phyloP scores from a whole-genome alignment of 2,329 filamentous ascomycete species.

The Raffaelea arxii region DNA sequence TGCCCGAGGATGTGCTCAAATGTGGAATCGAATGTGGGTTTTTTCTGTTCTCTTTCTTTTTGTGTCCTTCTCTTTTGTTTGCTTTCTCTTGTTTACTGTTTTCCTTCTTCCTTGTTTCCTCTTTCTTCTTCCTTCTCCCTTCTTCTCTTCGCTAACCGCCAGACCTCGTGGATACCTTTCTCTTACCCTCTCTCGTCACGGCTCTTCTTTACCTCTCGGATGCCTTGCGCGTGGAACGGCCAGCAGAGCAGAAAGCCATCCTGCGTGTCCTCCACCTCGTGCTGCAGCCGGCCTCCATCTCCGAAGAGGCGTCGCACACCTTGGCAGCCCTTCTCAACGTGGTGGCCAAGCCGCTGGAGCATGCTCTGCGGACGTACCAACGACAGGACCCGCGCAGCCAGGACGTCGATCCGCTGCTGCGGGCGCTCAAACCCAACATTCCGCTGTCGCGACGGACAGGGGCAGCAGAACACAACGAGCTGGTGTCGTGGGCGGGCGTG shows the following conservation, averaged over 20 bases:
- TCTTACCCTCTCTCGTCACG: slow-evolving; percentile 68
- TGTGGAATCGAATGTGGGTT: slow-evolving; percentile 55
- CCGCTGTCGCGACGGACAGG: slow-evolving; percentile 51
- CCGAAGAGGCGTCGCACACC: slow-evolving; percentile 62
- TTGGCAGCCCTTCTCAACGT: slow-evolving; percentile 62
- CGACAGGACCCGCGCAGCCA: slow-evolving; percentile 56
- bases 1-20: slow-evolving; percentile 62
- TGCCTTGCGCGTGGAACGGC: slow-evolving; percentile 57
- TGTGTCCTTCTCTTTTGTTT: slow-evolving; percentile 4
- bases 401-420: slow-evolving; percentile 59
- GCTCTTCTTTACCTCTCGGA: slow-evolving; percentile 63
- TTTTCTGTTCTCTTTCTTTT: slow-evolving; percentile 31
- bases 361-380: slow-evolving; percentile 56
- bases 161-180: slow-evolving; percentile 65
- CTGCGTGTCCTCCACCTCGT: slow-evolving; percentile 65
- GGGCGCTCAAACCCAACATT: slow-evolving; percentile 52
- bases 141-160: slow-evolving; percentile 23
- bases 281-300: slow-evolving; percentile 59
- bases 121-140: slow-evolving; percentile 5
- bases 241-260: slow-evolving; percentile 55
- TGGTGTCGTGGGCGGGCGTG: slow-evolving; percentile 52
- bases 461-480: slow-evolving; percentile 53
- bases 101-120: slow-evolving; percentile 31
- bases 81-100: slow-evolving; percentile 1
- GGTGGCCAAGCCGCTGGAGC: slow-evolving; percentile 58